A percentile compares a stretch with the other conserved stretches of the same genome.
Evolutionary conservation across 371 early-diverging fungal species (phyloP).

Genomic region (Coemansia sp.): DNA sequence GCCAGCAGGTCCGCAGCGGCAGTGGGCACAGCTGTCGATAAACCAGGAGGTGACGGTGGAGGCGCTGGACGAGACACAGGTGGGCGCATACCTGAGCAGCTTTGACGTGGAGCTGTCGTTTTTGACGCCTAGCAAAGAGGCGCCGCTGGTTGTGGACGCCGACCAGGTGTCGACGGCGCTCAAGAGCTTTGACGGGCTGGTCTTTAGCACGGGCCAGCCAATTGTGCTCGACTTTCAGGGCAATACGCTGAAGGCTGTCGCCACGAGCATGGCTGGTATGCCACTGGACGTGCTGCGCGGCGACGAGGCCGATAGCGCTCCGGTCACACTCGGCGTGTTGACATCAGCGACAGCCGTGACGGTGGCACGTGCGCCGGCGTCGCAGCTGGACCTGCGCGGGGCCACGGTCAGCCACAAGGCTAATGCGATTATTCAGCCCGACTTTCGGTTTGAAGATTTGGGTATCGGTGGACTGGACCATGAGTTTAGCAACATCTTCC

Average conservation of each 20-base stretch:
- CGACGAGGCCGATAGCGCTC: slow-evolving; percentile 15
- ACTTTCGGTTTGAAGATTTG: slow-evolving; percentile 98
- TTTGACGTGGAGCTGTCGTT: slow-evolving; percentile 70
- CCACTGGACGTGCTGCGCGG: slow-evolving; percentile 33
- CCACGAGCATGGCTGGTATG: slow-evolving; percentile 51
- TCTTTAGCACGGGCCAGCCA: slow-evolving; percentile 70
- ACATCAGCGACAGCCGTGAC: slow-evolving; percentile 68
- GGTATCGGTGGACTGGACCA: slow-evolving; percentile 99
- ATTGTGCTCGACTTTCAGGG: slow-evolving; percentile 84
- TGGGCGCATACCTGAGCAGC: slow-evolving; percentile 66
- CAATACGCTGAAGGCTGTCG: slow-evolving; percentile 57
- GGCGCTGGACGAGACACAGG: slow-evolving; percentile 58
- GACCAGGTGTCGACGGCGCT: slow-evolving; percentile 72
- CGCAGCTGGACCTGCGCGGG: slow-evolving; percentile 74
- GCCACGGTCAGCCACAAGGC: slow-evolving; percentile 54
- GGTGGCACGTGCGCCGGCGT: slow-evolving; percentile 69
- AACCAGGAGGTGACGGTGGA: slow-evolving; percentile 76
- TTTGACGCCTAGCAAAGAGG: slow-evolving; percentile 30
- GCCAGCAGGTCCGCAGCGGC: slow-evolving; percentile 74
- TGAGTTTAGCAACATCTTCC: slow-evolving; percentile 97
- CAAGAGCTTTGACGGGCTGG: slow-evolving; percentile 69
- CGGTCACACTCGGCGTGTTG: slow-evolving; percentile 65
- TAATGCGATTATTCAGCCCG: slow-evolving; percentile 80
- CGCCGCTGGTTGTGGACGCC: slow-evolving; percentile 32
- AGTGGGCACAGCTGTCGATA: slow-evolving; percentile 83